Evolutionary conservation across 2,329 filamentous ascomycete genomes (phyloP), one percentile per base, ranked within the genome.

Genomic region (Diaporthe helianthi): DNA sequence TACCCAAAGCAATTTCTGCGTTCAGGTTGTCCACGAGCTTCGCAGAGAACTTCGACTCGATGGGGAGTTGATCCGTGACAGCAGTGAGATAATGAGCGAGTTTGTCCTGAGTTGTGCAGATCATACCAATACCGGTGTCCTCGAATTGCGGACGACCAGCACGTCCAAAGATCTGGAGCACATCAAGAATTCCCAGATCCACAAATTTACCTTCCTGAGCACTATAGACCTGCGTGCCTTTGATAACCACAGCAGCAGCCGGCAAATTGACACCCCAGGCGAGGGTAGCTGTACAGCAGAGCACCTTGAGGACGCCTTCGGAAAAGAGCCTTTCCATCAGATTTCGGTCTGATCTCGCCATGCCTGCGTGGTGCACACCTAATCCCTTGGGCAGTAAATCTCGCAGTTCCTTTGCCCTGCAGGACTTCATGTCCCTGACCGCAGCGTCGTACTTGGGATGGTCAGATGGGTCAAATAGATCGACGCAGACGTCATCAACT

Each of bases 211-310:
- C 96, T 65, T 97, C 95, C 78, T 98, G 93, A 0, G 96, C 91
- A 78, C 94, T 98, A 81, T 99, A 99, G 0, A 99, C 88, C 77
- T 98, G 95, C 0, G 96, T 99, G 19, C 96, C 96, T 79, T 99
- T 99, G 85, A 99, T 99, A 65, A 99, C 88, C 63, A 99, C 96
- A 0, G 96, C 97, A 0, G 96, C 96, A 41, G 96, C 96, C 0
- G 96, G 96, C 80, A 99, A 88, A 80, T 99, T 99, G 77, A 99
- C 95, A 89, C 96, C 96, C 96, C 96, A 99, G 0, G 96, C 96
- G 31, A 99, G 86, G 1, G 96, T 99, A 13, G 96, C 96, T 2
- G 96, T 99, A 89, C 97, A 99, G 84, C 95, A 98, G 26, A 99
- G 90, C 0, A 99, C 94, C 79, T 96, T 97, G 74, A 98, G 87